Base-by-base conservation (phyloP, 768 basidiomycete species). In the Phaeolepiota aurea region DNA sequence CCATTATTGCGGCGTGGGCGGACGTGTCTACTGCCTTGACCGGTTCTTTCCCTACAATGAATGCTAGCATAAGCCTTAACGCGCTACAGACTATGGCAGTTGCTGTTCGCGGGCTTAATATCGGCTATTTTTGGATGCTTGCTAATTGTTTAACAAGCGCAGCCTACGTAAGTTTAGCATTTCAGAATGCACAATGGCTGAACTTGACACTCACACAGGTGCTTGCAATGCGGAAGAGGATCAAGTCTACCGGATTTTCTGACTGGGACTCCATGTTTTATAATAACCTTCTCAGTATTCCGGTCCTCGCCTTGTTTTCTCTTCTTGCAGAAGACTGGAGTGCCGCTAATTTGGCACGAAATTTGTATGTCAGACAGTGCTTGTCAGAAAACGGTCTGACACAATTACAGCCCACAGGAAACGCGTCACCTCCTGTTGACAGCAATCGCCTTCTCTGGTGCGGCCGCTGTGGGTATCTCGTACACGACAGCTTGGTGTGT, bases 201-300 rank as follows among this genome's bases (percentile, higher is more conserved):
- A 32, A 45, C 21, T 32, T 30, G 18, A 23, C 51, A 40, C 30
- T 28, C 19, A 31, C 15, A 7, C 50, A 94, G 91, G 90, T 96
- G 28, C 72, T 99, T 37, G 72, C 87, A 30, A 98, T 98, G 96
- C 79, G 96, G 43, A 97, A 94, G 59, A 77, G 84, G 42, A 98
- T 99, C 70, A 97, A 97, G 66, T 60, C 71, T 31, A 97, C 91
- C 12, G 89, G 89, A 14, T 97, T 98, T 66, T 74, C 91, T 37
- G 94, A 99, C 54, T 96, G 92, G 93, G 94, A 97, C 55, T 83
- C 92, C 10, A 97, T 97, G 92, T 94, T 90, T 66, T 98, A 98
- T 70, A 96, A 94, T 68, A 99, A 98, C 60, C 58, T 97, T 33
- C 66, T 98, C 38, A 94, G 90, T 14, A 93, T 98, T 51, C 96